A percentile compares a stretch with the other conserved stretches of the same genome.
These are phyloP conservation scores for Mycena latifolia DNA, from an alignment of 768 basidiomycete genomes.

Conservation along the genomic window DNA sequence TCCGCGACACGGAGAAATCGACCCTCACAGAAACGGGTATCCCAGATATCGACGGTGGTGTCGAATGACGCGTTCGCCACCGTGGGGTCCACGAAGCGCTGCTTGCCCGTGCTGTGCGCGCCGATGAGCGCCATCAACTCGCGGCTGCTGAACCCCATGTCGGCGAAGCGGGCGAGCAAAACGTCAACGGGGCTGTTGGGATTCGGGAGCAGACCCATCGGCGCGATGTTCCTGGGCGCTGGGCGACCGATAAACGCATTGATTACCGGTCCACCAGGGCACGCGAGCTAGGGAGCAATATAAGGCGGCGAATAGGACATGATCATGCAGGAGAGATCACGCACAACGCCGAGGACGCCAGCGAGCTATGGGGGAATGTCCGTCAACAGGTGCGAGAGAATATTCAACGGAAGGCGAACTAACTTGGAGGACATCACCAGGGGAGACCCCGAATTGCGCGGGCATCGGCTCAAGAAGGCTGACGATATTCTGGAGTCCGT, in stretches of 20 bases:
- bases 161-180: background rate
- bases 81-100: constrained; percentile 18
- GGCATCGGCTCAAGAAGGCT: background rate
- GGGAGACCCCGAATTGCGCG: background rate
- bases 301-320: background rate
- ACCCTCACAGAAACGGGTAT: too few relatives aligned
- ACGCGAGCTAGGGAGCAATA: background rate
- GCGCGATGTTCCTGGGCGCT: background rate
- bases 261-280: too few relatives aligned
- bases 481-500: constrained; percentile 13
- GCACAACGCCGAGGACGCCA: constrained; percentile 10
- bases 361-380: background rate
- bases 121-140: constrained; percentile 33
- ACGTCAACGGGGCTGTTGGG: background rate
- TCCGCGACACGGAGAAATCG: too few relatives aligned
- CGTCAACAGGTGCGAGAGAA: too few relatives aligned
- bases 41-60: too few relatives aligned
- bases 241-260: constrained; percentile 4
- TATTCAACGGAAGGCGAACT: too few relatives aligned
- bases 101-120: constrained; percentile 23
- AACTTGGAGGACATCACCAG: constrained; percentile 4
- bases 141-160: background rate
- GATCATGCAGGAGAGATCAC: background rate
- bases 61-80: too few relatives aligned
- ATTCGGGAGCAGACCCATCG: background rate